phyloP scores from a whole-genome alignment of 768 basidiomycete species.

The Psilocybe subaeruginosa region DNA sequence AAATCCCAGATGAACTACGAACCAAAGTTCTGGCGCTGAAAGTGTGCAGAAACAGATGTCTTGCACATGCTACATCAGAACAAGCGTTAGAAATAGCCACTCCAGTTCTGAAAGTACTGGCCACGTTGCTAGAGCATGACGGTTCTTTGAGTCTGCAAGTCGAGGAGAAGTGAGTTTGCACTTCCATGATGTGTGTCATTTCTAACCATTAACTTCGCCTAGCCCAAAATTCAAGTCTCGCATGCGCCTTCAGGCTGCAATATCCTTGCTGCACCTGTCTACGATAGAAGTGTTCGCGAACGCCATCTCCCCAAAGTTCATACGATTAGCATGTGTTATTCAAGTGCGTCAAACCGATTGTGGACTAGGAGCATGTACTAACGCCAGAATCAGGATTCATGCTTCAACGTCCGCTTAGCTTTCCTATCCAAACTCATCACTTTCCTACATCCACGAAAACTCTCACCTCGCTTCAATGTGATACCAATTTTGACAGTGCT shows the following conservation, averaged over 20 bases:
- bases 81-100: slow-evolving; percentile 67
- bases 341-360: slow-evolving; percentile 60
- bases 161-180: slow-evolving; percentile 47
- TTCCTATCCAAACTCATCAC: slow-evolving; percentile 79
- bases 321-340: slow-evolving; percentile 68
- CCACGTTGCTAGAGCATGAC: slow-evolving; percentile 65
- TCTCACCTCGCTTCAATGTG: slow-evolving; percentile 76
- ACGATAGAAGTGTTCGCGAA: slow-evolving; percentile 59
- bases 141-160: slow-evolving; percentile 59
- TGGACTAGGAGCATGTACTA: neutral
- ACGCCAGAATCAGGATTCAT: slow-evolving; percentile 67
- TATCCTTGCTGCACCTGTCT: slow-evolving; percentile 79
- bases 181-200: too few relatives aligned
- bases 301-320: slow-evolving; percentile 62
- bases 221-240: slow-evolving; percentile 68
- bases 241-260: slow-evolving; percentile 81
- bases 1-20: slow-evolving; percentile 56
- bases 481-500: slow-evolving; percentile 88
- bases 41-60: slow-evolving; percentile 78
- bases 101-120: slow-evolving; percentile 79
- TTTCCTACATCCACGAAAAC: slow-evolving; percentile 63
- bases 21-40: slow-evolving; percentile 82
- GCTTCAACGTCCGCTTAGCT: slow-evolving; percentile 79
- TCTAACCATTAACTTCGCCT: neutral
- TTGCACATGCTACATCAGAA: slow-evolving; percentile 64